phyloP scores from a whole-genome alignment of 345 rosid species.

The Eucalyptus erythrocorys region DNA sequence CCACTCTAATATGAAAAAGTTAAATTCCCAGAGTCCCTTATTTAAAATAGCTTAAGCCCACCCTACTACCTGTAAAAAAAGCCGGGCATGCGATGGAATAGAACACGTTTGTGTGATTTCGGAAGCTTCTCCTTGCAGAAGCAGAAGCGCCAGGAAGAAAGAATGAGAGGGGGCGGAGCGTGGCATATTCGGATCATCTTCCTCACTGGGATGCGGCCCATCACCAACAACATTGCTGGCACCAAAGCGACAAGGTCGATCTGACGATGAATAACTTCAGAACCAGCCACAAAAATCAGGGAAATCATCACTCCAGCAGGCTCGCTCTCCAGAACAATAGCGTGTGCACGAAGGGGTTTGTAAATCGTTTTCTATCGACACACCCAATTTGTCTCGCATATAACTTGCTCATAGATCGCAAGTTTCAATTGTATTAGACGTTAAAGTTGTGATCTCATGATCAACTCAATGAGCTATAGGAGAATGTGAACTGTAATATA shows the following conservation, averaged over 20 bases:
- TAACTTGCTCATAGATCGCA: neutral
- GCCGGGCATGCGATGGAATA: neutral
- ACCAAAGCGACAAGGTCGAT: neutral
- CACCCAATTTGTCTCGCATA: neutral
- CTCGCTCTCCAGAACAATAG: neutral
- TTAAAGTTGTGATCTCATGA: neutral
- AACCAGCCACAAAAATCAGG: neutral
- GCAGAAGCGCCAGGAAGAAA: conserved; percentile 7
- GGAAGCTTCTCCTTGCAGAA: conserved; percentile 7
- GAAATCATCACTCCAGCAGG: neutral
- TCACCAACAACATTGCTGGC: neutral
- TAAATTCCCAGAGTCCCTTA: neutral
- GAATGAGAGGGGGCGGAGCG: neutral
- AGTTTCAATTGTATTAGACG: neutral
- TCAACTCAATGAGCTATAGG: neutral
- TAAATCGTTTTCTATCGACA: neutral
- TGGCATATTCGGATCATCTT: neutral
- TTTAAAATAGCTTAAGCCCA: neutral
- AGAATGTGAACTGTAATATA: neutral
- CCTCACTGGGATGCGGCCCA: neutral
- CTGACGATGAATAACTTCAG: neutral
- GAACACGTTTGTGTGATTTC: neutral
- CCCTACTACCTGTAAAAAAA: neutral
- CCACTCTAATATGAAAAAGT: neutral
- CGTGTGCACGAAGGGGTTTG: neutral